phyloP scores from a whole-genome alignment of 805 yeast species.

The Suhomyces tanzawaensis region DNA sequence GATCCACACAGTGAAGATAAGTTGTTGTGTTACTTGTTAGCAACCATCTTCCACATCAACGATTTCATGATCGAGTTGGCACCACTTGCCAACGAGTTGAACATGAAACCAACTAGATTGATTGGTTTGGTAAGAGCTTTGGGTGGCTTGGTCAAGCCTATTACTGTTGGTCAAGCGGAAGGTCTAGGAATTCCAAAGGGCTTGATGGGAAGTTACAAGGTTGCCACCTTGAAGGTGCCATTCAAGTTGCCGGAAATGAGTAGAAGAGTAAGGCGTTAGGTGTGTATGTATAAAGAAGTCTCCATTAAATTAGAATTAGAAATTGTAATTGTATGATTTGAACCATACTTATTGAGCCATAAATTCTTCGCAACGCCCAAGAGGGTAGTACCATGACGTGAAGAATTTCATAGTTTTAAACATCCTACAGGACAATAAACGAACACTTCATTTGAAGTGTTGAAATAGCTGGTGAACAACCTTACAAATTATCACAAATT shows the following conservation, averaged over 20 bases:
- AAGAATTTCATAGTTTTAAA: no score
- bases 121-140: constrained; percentile 69
- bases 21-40: constrained; percentile 74
- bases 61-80: constrained; percentile 70
- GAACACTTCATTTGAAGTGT: no score
- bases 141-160: constrained; percentile 76
- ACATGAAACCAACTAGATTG: constrained; percentile 72
- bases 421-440: no score
- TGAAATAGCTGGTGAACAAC: no score
- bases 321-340: no score
- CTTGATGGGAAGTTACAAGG: constrained; percentile 61
- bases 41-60: constrained; percentile 71
- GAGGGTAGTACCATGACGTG: no score
- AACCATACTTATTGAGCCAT: no score
- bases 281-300: background rate
- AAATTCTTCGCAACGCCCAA: no score
- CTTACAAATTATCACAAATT: no score
- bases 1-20: constrained; percentile 91
- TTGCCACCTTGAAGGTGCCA: constrained; percentile 85
- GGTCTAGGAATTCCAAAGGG: constrained; percentile 65
- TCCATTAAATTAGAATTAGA: no score
- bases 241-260: constrained; percentile 83
- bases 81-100: constrained; percentile 81
- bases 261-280: constrained; percentile 48
- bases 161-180: constrained; percentile 72